Base-by-base conservation (phyloP, 805 yeast genomes). In the Kurtzmaniella fragi region DNA sequence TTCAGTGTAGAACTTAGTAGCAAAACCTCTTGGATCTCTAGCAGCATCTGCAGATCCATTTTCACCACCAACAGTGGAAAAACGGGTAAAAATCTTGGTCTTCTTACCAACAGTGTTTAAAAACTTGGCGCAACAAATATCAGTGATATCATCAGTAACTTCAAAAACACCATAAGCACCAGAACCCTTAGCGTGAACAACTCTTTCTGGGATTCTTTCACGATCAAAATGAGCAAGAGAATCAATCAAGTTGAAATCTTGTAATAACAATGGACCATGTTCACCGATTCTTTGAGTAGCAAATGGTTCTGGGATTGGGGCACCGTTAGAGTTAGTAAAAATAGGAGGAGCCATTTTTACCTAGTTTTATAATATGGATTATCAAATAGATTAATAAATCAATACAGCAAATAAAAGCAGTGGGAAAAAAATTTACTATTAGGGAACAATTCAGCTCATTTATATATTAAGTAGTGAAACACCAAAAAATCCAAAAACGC, bases 151-250 rank as follows among this genome's bases (percentile, higher is more conserved):
- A 50, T 87, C 91, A 10, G 95, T 87, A 38, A 83, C 90, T 61
- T 84, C 95, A 58, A 88, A 88, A 48, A 72, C 75, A 48, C 95
- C 95, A 58, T 72, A 85, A 8, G 95, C 95, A 56, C 96, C 96
- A 11, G 90, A 84, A 50, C 95, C 96, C 60, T 87, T 87, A 39
- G 96, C 96, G 57, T 87, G 96, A 28, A 88, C 95, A 41, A 87
- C 95, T 64, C 96, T 75, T 67, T 88, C 95, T 10, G 95, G 95
- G 47, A 87, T 83, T 63, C 95, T 72, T 64, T 87, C 96, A 50
- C 95, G 74, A 65, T 85, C 95, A 53, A 87, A 87, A 61, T 86
- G 95, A 15, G 95, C 90, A 41, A 87, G 63, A 2, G 87, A 75
- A 54, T 87, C 95, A 52, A 87, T 73, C 62, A 87, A 67, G 57